These are phyloP conservation scores for Kokia cookei DNA, from an alignment of 441 rosid genomes.

Conservation along the genomic window DNA sequence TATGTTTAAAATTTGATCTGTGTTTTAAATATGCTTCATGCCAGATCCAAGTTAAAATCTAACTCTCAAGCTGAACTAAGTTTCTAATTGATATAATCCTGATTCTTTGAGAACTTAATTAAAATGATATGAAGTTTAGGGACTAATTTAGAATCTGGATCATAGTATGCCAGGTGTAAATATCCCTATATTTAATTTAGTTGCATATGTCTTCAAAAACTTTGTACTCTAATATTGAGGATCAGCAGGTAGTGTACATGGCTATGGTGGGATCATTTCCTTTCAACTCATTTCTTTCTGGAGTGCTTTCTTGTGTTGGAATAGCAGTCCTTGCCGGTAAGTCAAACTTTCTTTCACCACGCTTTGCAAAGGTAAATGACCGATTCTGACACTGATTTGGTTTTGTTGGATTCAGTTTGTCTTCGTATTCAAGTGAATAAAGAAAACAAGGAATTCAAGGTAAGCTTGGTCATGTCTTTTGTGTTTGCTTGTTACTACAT, in stretches of 20 bases:
- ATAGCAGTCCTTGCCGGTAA: constrained; percentile 94
- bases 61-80: too few relatives aligned
- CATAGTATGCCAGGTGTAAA: too few relatives aligned
- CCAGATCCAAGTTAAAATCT: too few relatives aligned
- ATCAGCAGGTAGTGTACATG: neutral
- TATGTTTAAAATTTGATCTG: too few relatives aligned
- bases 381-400: constrained; percentile 5
- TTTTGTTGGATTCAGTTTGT: constrained; percentile 49
- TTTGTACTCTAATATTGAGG: constrained; percentile 8
- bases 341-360: constrained; percentile 6
- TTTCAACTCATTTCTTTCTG: constrained; percentile 62
- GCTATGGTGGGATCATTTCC: neutral
- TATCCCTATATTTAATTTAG: neutral
- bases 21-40: too few relatives aligned
- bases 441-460: constrained; percentile 98
- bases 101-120: too few relatives aligned
- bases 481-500: neutral
- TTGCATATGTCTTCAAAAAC: neutral
- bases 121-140: too few relatives aligned
- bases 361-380: neutral
- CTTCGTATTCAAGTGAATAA: constrained; percentile 98
- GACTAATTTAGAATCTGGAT: too few relatives aligned
- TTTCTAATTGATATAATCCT: too few relatives aligned
- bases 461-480: constrained; percentile 11
- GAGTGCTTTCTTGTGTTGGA: constrained; percentile 85